phyloP scores from a whole-genome alignment of 495 filamentous ascomycete genomes.

The Thermochaetoides thermophila region DNA sequence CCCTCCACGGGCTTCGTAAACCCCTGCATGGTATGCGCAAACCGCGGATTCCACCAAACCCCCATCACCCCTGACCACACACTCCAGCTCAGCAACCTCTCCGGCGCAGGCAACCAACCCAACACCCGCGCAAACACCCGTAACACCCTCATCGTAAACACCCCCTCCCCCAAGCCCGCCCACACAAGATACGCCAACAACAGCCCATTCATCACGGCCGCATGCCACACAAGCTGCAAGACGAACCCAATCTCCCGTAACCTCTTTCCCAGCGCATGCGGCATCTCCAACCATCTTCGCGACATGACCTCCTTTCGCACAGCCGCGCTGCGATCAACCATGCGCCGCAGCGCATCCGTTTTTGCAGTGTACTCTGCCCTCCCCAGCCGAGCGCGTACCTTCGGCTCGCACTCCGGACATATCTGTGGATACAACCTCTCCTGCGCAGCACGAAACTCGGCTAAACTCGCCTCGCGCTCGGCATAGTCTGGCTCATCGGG shows the following conservation, averaged over 20 bases:
- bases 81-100: slow-evolving; percentile 28
- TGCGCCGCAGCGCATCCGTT: slow-evolving; percentile 56
- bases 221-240: slow-evolving; percentile 38
- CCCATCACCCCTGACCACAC: too few species aligned
- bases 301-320: slow-evolving; percentile 25
- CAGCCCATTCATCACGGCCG: slow-evolving; percentile 21
- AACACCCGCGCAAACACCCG: slow-evolving; percentile 8
- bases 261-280: slow-evolving; percentile 32
- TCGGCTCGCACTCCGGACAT: slow-evolving; percentile 59
- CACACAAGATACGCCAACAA: slow-evolving; percentile 6
- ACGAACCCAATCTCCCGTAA: slow-evolving; percentile 38
- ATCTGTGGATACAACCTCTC: slow-evolving; percentile 74
- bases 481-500: slow-evolving; percentile 48
- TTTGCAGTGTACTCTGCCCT: slow-evolving; percentile 62
- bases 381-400: slow-evolving; percentile 47
- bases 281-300: slow-evolving; percentile 35
- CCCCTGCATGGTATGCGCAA: slow-evolving; percentile 48
- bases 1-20: slow-evolving; percentile 49
- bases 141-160: slow-evolving; percentile 2
- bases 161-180: background rate
- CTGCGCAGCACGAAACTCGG: slow-evolving; percentile 44
- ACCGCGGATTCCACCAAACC: slow-evolving; percentile 65
- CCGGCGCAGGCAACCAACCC: slow-evolving; percentile 15
- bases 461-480: slow-evolving; percentile 37
- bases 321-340: slow-evolving; percentile 48